phyloP scores from a whole-genome alignment of 352 stramenopile genomes.

The Globisporangium perplexum region DNA sequence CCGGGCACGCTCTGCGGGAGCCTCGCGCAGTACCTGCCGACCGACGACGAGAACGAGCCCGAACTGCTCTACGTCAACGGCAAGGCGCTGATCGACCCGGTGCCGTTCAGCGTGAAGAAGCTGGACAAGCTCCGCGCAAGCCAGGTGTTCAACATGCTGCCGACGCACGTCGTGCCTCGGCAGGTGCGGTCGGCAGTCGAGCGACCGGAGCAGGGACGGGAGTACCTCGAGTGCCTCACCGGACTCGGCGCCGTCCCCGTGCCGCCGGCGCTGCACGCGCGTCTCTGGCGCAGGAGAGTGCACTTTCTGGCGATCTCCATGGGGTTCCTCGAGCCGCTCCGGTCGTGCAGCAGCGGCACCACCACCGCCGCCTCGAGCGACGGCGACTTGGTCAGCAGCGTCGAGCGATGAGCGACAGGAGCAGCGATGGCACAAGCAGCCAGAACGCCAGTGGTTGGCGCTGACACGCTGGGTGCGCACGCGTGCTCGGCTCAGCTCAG shows the following conservation, averaged over 20 bases:
- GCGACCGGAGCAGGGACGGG: constrained; percentile 20
- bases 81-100: constrained; percentile 39
- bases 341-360: constrained; percentile 13
- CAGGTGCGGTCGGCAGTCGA: constrained; percentile 14
- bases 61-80: constrained; percentile 59
- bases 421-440: too few relatives aligned
- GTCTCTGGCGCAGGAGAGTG: constrained; percentile 30
- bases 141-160: constrained; percentile 37
- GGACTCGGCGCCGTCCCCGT: constrained; percentile 34
- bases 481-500: too few relatives aligned
- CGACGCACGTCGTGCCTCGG: constrained; percentile 38
- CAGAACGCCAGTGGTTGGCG: too few relatives aligned
- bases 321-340: constrained; percentile 30
- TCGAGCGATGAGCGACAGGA: constrained; percentile 4
- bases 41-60: constrained; percentile 16
- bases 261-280: constrained; percentile 22
- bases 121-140: constrained; percentile 20
- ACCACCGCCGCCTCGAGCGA: neutral
- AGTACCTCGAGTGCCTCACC: constrained; percentile 47
- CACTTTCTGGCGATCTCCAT: constrained; percentile 50
- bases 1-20: constrained; percentile 46
- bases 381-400: neutral
- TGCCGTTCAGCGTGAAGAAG: constrained; percentile 27
- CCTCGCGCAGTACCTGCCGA: constrained; percentile 46
- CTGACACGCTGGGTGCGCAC: too few relatives aligned